These are phyloP conservation scores for Chrysophaeum taylorii DNA, from an alignment of 352 stramenopile species.

Conservation along the genomic window DNA sequence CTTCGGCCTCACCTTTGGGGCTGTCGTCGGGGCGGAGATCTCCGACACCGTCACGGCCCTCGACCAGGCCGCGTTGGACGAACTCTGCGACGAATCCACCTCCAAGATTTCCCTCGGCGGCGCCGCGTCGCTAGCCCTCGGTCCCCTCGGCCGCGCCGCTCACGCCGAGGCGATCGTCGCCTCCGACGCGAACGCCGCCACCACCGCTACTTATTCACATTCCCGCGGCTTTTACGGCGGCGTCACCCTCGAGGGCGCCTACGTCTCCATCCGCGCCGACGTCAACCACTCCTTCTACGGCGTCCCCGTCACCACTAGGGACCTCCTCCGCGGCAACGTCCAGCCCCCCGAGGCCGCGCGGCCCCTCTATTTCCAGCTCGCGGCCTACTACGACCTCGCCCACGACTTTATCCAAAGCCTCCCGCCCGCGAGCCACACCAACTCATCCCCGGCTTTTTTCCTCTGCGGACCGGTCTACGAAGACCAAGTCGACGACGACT, in stretches of 20 bases:
- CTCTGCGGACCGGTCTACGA: too few relatives aligned
- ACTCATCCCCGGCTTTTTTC: too few relatives aligned
- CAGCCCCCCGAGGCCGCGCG: constrained; percentile 24
- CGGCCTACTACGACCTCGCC: constrained; percentile 15
- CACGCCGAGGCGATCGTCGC: constrained; percentile 26
- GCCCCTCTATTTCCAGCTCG: constrained; percentile 25
- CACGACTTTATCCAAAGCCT: too few relatives aligned
- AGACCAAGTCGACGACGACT: too few relatives aligned
- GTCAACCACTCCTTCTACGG: constrained; percentile 31
- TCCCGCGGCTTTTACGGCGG: constrained; percentile 23
- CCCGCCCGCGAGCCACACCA: too few relatives aligned
- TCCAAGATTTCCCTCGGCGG: constrained; percentile 11
- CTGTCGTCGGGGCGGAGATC: constrained; percentile 74
- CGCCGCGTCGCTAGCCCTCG: constrained; percentile 11
- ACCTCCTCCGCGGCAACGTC: constrained; percentile 25
- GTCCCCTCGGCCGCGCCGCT: background rate
- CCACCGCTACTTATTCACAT: background rate
- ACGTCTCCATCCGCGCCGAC: constrained; percentile 22
- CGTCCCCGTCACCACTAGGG: constrained; percentile 12
- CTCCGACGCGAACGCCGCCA: too few relatives aligned
- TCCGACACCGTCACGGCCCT: constrained; percentile 80
- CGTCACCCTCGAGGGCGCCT: constrained; percentile 26
- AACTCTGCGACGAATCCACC: background rate
- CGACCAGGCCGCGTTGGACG: constrained; percentile 1
- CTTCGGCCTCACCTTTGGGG: constrained; percentile 66